A percentile compares a stretch with the other conserved stretches of the same genome.
phyloP scores from a whole-genome alignment of 1,284 basidiomycete species.

The Cutaneotrichosporon dermatis region DNA sequence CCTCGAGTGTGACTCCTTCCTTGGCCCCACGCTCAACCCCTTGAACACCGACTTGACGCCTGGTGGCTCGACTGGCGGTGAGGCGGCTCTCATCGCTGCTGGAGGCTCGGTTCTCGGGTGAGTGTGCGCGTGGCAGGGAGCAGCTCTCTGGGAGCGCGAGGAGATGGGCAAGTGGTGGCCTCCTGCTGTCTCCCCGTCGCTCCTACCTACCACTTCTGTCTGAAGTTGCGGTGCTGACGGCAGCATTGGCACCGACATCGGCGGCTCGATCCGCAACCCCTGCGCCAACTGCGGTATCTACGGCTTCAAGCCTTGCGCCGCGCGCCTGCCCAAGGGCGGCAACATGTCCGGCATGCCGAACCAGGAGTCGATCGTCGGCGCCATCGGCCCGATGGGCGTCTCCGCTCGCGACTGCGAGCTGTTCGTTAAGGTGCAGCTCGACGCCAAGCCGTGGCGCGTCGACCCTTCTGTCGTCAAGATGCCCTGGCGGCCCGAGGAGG shows the following conservation, averaged over 20 bases:
- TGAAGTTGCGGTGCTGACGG: slow-evolving; percentile 10
- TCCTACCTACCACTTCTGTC: no score
- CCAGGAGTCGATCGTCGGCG: slow-evolving; percentile 35
- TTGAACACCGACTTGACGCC: slow-evolving; percentile 54
- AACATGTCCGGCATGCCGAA: slow-evolving; percentile 35
- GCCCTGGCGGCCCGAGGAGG: slow-evolving; percentile 31
- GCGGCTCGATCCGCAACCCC: slow-evolving; percentile 40
- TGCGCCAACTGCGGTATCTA: slow-evolving; percentile 35
- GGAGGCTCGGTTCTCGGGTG: slow-evolving; percentile 18
- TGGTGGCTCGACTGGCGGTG: slow-evolving; percentile 60
- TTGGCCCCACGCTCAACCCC: slow-evolving; percentile 49
- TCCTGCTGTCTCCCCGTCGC: no score
- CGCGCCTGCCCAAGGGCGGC: slow-evolving; percentile 39
- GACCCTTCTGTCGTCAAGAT: slow-evolving; percentile 38
- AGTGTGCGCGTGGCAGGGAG: background rate
- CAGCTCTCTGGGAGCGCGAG: no score
- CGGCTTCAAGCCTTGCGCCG: slow-evolving; percentile 40
- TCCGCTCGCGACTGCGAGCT: slow-evolving; percentile 38
- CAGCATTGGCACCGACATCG: slow-evolving; percentile 50
- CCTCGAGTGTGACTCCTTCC: slow-evolving; percentile 29
- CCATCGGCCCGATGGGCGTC: slow-evolving; percentile 39
- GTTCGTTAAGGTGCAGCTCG: slow-evolving; percentile 37
- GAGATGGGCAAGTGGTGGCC: no score
- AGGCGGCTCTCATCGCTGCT: slow-evolving; percentile 54
- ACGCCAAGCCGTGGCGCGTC: slow-evolving; percentile 36